Evolutionary conservation across 352 stramenopile species (phyloP).

Genomic region (Phytophthora pluvialis): DNA sequence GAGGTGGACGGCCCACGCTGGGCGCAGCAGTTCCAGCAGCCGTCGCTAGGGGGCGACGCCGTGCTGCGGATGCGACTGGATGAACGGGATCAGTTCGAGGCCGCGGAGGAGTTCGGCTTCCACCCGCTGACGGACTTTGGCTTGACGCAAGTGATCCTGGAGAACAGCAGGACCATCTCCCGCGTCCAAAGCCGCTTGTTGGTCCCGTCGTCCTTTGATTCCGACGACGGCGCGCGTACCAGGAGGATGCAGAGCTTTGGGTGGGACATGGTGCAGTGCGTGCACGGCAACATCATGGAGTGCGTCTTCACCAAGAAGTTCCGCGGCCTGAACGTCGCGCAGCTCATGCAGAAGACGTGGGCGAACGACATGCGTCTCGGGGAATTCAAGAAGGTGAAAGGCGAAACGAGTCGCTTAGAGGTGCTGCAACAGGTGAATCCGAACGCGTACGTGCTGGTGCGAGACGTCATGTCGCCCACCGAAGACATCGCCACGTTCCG

Average conservation of each 20-base stretch:
- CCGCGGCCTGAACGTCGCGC: slow-evolving; percentile 22
- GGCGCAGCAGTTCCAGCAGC: slow-evolving; percentile 24
- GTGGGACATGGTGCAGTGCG: slow-evolving; percentile 41
- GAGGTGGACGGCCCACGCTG: slow-evolving; percentile 23
- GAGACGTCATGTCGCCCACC: slow-evolving; percentile 40
- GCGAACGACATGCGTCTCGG: slow-evolving; percentile 42
- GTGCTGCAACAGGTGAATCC: slow-evolving; percentile 41
- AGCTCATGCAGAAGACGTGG: slow-evolving; percentile 46
- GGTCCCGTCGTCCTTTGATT: slow-evolving; percentile 27
- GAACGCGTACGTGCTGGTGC: slow-evolving; percentile 42
- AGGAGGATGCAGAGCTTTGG: slow-evolving; percentile 34
- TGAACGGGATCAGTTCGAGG: slow-evolving; percentile 29
- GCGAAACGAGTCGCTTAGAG: slow-evolving; percentile 42
- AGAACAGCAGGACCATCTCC: slow-evolving; percentile 34
- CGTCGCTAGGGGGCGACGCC: slow-evolving; percentile 2
- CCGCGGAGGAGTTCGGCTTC: slow-evolving; percentile 39
- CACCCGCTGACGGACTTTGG: slow-evolving; percentile 26
- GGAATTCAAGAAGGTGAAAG: slow-evolving; percentile 46
- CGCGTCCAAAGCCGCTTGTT: slow-evolving; percentile 30
- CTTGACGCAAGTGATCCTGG: slow-evolving; percentile 39
- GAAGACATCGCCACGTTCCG: slow-evolving; percentile 40
- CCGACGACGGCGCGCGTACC: slow-evolving; percentile 13
- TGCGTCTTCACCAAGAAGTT: slow-evolving; percentile 49
- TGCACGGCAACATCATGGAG: slow-evolving; percentile 37
- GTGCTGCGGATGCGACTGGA: slow-evolving; percentile 21